phyloP scores from a whole-genome alignment of 2,329 filamentous ascomycete genomes.

The Alternaria atra region DNA sequence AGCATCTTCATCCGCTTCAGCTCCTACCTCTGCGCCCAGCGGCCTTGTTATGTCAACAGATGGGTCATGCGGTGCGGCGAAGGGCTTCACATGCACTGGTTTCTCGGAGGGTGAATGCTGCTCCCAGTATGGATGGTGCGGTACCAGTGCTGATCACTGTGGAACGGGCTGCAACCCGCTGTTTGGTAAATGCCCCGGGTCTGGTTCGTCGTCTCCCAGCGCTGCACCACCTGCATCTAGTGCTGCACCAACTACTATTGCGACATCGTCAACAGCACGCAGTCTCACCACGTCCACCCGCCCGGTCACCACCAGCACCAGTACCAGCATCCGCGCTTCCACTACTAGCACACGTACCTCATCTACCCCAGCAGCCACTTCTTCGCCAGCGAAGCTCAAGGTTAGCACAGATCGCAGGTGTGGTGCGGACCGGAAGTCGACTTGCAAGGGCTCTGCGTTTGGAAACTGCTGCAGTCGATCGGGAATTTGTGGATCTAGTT shows the following conservation, averaged over 20 bases:
- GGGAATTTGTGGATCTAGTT: background rate
- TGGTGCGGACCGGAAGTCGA: slow-evolving; percentile 5
- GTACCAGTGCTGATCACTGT: slow-evolving; percentile 8
- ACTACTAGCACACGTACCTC: slow-evolving; percentile 6
- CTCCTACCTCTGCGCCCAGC: slow-evolving; percentile 3
- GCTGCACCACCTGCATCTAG: background rate
- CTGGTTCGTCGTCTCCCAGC: background rate
- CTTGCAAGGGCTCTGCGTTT: slow-evolving; percentile 5
- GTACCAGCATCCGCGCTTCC: background rate
- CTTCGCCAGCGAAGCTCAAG: background rate
- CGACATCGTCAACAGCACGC: background rate
- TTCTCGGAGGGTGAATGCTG: slow-evolving; percentile 31
- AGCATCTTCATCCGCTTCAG: background rate
- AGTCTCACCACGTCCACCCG: slow-evolving; percentile 7
- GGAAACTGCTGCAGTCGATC: slow-evolving; percentile 6
- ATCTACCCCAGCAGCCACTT: background rate
- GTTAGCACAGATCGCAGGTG: slow-evolving; percentile 4
- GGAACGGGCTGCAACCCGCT: slow-evolving; percentile 14
- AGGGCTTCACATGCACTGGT: slow-evolving; percentile 25
- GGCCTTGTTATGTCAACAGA: slow-evolving; percentile 16
- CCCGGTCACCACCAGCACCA: background rate
- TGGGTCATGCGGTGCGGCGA: slow-evolving; percentile 21
- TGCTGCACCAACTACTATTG: background rate
- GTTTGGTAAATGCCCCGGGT: slow-evolving; percentile 7
- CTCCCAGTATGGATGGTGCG: slow-evolving; percentile 27